Evolutionary conservation across 2,329 filamentous ascomycete genomes (phyloP).

Genomic region (Macrophomina pseudophaseolina): DNA sequence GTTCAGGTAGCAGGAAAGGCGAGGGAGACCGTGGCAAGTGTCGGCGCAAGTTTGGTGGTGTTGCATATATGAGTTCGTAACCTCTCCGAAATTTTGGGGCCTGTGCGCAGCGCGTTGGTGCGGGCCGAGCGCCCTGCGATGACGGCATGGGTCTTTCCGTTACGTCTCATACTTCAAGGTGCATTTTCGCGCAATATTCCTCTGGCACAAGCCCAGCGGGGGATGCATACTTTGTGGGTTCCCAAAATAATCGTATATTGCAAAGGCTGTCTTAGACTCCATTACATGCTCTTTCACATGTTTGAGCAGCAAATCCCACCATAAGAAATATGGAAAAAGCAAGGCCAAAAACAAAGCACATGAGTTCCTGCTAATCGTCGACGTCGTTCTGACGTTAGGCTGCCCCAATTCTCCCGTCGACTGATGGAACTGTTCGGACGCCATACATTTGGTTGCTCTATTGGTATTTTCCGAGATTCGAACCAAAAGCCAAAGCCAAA

Average conservation of each 20-base stretch:
- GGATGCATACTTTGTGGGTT: background rate
- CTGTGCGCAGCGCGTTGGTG: background rate
- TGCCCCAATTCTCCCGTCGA: constrained; percentile 2
- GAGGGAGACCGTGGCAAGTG: background rate
- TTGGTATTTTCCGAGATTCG: constrained; percentile 21
- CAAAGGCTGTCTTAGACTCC: constrained; percentile 23
- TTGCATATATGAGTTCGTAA: background rate
- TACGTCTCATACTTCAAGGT: background rate
- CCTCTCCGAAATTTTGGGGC: constrained; percentile 14
- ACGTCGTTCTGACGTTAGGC: constrained; percentile 15
- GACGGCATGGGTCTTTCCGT: background rate
- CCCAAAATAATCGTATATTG: background rate
- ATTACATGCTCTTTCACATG: constrained; percentile 20
- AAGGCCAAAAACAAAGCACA: background rate
- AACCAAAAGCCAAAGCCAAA: constrained; percentile 16
- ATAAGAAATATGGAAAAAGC: background rate
- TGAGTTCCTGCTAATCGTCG: background rate
- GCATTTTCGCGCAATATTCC: background rate
- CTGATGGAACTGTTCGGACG: constrained; percentile 12
- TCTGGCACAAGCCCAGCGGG: background rate
- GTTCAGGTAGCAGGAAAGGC: background rate
- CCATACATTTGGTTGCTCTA: constrained; percentile 23
- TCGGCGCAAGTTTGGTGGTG: background rate
- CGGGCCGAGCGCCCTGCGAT: constrained; percentile 18
- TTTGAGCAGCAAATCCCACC: constrained; percentile 15